phyloP scores from a whole-genome alignment of 257 asterid species.

The Primulina huaijiensis region DNA sequence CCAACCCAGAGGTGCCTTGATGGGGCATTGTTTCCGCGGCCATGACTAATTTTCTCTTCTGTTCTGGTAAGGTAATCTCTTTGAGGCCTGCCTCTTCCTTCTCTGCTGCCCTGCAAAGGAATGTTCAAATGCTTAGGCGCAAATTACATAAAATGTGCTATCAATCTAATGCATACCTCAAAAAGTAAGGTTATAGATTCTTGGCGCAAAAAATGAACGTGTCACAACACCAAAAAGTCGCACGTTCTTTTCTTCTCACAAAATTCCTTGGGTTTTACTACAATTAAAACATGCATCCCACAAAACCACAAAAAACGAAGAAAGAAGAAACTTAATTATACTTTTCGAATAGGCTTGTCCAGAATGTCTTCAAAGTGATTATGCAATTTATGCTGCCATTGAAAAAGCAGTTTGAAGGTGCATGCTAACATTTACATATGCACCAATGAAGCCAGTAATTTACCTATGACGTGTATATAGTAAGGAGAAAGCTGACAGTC shows the following conservation, averaged over 20 bases:
- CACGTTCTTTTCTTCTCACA: too few species aligned
- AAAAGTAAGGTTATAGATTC: neutral
- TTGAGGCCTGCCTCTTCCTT: constrained; percentile 65
- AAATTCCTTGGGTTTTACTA: neutral
- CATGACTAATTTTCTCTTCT: constrained; percentile 56
- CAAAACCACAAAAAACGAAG: too few species aligned
- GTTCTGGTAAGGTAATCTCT: constrained; percentile 67
- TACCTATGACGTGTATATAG: too few species aligned
- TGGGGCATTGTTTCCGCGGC: constrained; percentile 64
- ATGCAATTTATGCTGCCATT: too few species aligned
- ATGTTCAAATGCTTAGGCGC: constrained; percentile 1
- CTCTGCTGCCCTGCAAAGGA: constrained; percentile 60
- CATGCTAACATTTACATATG: too few species aligned
- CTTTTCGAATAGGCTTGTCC: too few species aligned
- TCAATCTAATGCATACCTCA: neutral
- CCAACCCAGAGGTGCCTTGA: constrained; percentile 98
- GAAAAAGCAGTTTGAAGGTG: too few species aligned
- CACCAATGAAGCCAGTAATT: too few species aligned
- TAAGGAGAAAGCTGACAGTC: too few species aligned
- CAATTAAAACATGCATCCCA: neutral
- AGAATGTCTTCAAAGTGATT: too few species aligned
- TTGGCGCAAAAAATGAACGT: neutral
- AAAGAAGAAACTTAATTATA: too few species aligned
- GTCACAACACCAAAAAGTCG: neutral
- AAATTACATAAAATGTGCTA: constrained; percentile 9